Evolutionary conservation across 768 basidiomycete species (phyloP), one percentile per base, ranked within the genome.

Genomic region (Agrocybe praecox): DNA sequence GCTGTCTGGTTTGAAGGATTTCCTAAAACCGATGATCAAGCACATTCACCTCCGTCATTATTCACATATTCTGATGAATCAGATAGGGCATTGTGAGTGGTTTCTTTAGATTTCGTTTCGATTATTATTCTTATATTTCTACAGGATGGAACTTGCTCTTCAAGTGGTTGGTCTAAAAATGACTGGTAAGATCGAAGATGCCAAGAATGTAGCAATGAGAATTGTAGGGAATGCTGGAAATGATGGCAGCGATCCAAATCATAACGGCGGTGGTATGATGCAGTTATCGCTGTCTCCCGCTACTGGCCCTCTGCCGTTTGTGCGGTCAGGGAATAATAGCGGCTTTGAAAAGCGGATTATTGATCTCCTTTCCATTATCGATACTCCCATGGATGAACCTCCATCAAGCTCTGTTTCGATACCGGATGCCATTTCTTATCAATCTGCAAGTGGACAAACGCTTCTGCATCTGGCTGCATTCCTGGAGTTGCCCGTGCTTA

Each of bases 81-180:
- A 22, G 96, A 98, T 66, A 78, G 93, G 52, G 89, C 91, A 7
- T 73, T 98, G 90, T 94, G 66, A 74, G 92, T 83, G 1, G n/a
- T 62, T 9, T 22, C 36, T n/a, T 53, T 52, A 24, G 36, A 59
- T 22, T 22, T n/a, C n/a, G n/a, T 40, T 53, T 53, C 18, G 53
- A 52, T 60, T 67, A 26, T 17, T 33, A 32, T 40, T 62, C 46
- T 49, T 26, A 33, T 24, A 56, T 18, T 34, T 56, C 59, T 64
- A 24, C 63, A 96, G 93, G 62, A 96, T 98, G 93, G 96, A 96
- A 70, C 84, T 97, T 52, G 95, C 95, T 50, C 78, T 98, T 3
- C 94, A 96, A 67, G 94, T 96, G 14, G 94, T 98, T 17, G 96
- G 96, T 0, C 76, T 97, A 60, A 95, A 96, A 77, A 96, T 97